Conservation (phyloP, 169 alveolate species). For the Eimeria praecox region DNA sequence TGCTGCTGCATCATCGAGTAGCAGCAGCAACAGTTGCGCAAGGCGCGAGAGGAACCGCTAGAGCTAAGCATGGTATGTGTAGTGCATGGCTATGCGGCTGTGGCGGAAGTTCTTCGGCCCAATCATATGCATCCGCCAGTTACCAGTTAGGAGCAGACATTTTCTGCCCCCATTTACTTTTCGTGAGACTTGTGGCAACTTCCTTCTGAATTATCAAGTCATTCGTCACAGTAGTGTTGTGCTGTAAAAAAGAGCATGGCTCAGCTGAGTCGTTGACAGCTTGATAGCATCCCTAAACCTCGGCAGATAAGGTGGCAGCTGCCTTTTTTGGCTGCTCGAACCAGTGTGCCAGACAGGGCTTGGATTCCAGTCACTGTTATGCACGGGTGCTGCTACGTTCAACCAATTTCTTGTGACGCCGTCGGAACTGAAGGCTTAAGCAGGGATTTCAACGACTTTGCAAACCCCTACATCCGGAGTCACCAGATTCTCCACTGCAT, state of each 20-base stretch:
- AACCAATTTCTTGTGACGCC: not conserved
- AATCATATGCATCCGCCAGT: not conserved
- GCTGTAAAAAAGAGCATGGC: not conserved
- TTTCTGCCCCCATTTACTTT: constrained; percentile 7
- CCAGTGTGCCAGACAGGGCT: not conserved
- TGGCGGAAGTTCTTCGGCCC: not conserved
- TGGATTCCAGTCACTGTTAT: not conserved
- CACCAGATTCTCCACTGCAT: not conserved
- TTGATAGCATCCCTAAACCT: not conserved
- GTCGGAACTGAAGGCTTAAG: not conserved
- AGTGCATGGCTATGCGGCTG: not conserved
- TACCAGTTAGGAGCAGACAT: not conserved
- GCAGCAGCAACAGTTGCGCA: not conserved
- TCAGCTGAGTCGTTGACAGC: not conserved
- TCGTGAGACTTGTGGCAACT: constrained; percentile 12
- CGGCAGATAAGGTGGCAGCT: not conserved
- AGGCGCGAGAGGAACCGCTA: not conserved
- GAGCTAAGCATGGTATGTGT: not conserved
- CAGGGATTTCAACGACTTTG: not conserved
- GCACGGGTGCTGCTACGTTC: not conserved
- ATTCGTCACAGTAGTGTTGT: not conserved
- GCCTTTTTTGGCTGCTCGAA: not conserved
- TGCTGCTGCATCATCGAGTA: constrained; percentile 25
- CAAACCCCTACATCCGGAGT: not conserved
- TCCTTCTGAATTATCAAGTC: not conserved